Evolutionary conservation across 2,329 filamentous ascomycete species (phyloP), one percentile per base, ranked within the genome.

Genomic region (Diplodia corticola): DNA sequence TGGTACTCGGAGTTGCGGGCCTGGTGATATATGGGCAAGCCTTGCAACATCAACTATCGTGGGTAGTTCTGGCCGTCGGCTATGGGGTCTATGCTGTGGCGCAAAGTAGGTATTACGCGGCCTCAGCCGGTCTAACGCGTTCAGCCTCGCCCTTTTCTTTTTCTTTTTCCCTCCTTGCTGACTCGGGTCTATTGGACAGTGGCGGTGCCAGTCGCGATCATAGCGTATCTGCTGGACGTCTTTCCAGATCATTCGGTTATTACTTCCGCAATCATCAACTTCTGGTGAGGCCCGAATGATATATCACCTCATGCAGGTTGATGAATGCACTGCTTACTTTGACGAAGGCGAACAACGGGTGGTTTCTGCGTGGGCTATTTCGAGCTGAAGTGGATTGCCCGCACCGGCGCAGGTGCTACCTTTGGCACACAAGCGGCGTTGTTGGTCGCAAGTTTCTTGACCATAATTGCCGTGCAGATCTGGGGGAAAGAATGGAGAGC

Each of bases 341-440:
- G 4, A 6, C 15, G 35, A 20, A 70, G 75, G 61, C 64, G 75
- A 70, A 70, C 72, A 6, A 71, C 72, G 55, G 70, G 72, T 30
- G 76, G 76, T 2, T 78, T 78, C 66, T 68, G 71, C 10, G 75
- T 77, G 0, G 71, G 72, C 6, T 78, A 77, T 63, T 77, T 77
- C 66, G 75, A 78, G 64, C 33, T 73, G 46, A 71, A 73, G 15
- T 77, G 76, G 76, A 73, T 74, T 24, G 63, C 63, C 10, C 72
- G 70, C 50, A 72, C 63, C 50, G 76, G 76, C 1, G 72, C 71
- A 20, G 75, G 69, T 0, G 69, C 76, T 10, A 70, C 72, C 4
- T 78, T 77, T 67, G 75, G 76, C 9, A 73, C 72, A 24, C 76
- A 78, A 67, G 76, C 74, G 33, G 72, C 72, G 46, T 74, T 78